phyloP scores from a whole-genome alignment of 2,329 filamentous ascomycete species.

The Dactylellina leptospora region DNA sequence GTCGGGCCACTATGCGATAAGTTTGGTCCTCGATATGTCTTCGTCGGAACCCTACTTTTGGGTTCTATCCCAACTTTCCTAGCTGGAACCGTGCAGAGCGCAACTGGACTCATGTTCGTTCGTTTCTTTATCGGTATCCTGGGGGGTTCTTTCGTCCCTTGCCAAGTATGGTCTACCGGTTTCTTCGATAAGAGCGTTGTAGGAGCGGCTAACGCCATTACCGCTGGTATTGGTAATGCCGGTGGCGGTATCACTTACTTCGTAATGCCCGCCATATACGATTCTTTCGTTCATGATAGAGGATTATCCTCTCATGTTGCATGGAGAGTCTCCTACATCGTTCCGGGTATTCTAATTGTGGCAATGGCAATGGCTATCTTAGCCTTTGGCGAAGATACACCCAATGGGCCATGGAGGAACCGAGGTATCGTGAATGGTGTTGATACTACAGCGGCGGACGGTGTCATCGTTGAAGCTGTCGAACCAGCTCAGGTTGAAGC shows the following conservation, averaged over 20 bases:
- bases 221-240: conserved; percentile 84
- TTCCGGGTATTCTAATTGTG: conserved; percentile 80
- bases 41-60: conserved; percentile 77
- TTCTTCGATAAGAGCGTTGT: conserved; percentile 95
- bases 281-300: conserved; percentile 72
- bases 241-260: conserved; percentile 94
- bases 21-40: conserved; percentile 81
- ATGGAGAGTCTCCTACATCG: conserved; percentile 85
- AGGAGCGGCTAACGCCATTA: conserved; percentile 84
- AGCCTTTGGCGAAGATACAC: conserved; percentile 80
- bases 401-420: conserved; percentile 81
- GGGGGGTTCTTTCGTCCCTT: conserved; percentile 81
- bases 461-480: conserved; percentile 60
- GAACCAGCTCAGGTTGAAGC: conserved; percentile 1
- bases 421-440: conserved; percentile 66
- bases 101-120: conserved; percentile 73
- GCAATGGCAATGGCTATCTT: conserved; percentile 73
- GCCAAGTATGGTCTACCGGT: conserved; percentile 89
- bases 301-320: conserved; percentile 73
- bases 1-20: conserved; percentile 86
- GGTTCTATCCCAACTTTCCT: conserved; percentile 84
- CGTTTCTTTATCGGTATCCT: conserved; percentile 84
- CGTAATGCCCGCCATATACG: conserved; percentile 88
- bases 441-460: conserved; percentile 55
- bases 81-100: conserved; percentile 77